Conservation (phyloP, 306 rosid species). For the Morella rubra region DNA sequence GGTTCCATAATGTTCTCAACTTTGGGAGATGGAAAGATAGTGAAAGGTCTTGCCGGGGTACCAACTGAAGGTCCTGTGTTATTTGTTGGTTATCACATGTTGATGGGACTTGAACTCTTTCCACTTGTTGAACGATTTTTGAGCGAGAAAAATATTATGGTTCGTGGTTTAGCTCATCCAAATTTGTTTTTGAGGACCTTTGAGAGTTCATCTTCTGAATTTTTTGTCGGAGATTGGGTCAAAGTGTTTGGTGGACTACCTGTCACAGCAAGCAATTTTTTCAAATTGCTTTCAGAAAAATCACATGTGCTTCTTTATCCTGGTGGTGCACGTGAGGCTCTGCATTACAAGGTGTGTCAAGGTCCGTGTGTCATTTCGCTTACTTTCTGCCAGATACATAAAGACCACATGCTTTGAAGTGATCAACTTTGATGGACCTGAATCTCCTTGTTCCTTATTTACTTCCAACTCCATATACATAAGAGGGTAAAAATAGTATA, state of each 20-base stretch:
- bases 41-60: conserved; percentile 84
- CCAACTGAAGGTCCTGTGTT: conserved; percentile 91
- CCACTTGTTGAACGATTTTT: conserved; percentile 54
- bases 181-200: conserved; percentile 31
- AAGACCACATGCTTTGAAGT: not conserved
- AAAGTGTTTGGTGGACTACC: conserved; percentile 81
- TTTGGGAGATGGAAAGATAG: conserved; percentile 77
- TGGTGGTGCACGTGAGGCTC: conserved; percentile 94
- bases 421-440: not conserved
- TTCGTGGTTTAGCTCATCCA: conserved; percentile 88
- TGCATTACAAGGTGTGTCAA: conserved; percentile 72
- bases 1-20: conserved; percentile 83
- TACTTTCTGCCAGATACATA: conserved; percentile 7
- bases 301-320: conserved; percentile 90
- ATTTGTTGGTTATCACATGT: conserved; percentile 76
- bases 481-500: not conserved
- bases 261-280: conserved; percentile 67
- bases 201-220: conserved; percentile 35
- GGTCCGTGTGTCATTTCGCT: conserved; percentile 16
- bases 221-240: conserved; percentile 49
- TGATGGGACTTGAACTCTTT: conserved; percentile 67
- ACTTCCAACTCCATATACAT: not conserved
- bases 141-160: conserved; percentile 57
- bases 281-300: conserved; percentile 60
- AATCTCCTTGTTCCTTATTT: not conserved